Percentiles rank a stretch among this genome's conserved stretches.
phyloP scores from a whole-genome alignment of 371 early-diverging fungal species.

The Rhizomucor pusillus region DNA sequence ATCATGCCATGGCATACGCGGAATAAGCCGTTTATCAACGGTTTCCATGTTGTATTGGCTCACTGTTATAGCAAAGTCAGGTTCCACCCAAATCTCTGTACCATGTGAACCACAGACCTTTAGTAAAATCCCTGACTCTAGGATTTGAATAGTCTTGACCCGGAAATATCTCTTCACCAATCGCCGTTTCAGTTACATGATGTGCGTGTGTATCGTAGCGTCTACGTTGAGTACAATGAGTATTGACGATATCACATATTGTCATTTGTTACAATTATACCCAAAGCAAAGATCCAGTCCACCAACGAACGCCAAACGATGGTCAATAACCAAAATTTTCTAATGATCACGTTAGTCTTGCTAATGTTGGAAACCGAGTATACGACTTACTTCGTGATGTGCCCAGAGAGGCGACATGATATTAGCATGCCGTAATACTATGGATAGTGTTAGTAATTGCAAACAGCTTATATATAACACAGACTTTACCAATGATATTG shows the following conservation, averaged over 20 bases:
- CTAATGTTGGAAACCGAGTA: background rate
- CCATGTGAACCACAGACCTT: constrained; percentile 39
- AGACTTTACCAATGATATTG: constrained; percentile 78
- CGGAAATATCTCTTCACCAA: constrained; percentile 59
- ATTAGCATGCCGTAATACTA: constrained; percentile 72
- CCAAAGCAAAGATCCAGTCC: constrained; percentile 90
- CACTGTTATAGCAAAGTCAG: constrained; percentile 17
- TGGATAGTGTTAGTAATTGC: constrained; percentile 10
- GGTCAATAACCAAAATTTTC: constrained; percentile 74
- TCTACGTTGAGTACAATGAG: constrained; percentile 27
- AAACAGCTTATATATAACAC: constrained; percentile 22
- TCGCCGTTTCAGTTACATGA: constrained; percentile 65
- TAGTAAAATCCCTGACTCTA: constrained; percentile 82
- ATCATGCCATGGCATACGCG: constrained; percentile 97
- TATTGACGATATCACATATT: background rate
- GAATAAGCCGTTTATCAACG: constrained; percentile 29
- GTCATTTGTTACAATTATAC: constrained; percentile 11
- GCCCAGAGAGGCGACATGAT: constrained; percentile 9
- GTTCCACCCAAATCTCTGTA: background rate
- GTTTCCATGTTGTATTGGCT: constrained; percentile 32
- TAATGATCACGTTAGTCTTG: constrained; percentile 25
- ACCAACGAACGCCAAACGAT: constrained; percentile 73
- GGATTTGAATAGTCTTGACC: constrained; percentile 96
- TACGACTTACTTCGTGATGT: constrained; percentile 10
- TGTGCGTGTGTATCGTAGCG: constrained; percentile 85